Evolutionary conservation across 1,139 yeast genomes (phyloP).

Genomic region (Debaryomycetaceae sp.): DNA sequence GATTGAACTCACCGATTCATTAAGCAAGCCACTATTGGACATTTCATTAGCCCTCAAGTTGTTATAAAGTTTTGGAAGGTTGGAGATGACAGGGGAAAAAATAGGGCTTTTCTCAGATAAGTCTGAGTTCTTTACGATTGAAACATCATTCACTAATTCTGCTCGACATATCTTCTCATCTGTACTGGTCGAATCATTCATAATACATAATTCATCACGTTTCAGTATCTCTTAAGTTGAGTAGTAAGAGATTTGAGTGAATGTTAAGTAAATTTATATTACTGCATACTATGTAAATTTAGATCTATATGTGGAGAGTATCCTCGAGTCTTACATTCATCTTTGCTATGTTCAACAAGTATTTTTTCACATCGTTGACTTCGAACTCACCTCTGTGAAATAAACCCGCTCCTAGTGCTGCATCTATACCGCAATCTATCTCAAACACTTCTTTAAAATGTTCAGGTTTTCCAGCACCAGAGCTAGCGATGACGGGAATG

Average conservation of each 20-base stretch:
- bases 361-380: constrained; percentile 76
- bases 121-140: background rate
- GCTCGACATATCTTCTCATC: background rate
- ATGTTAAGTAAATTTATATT: background rate
- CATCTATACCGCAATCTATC: constrained; percentile 76
- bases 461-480: constrained; percentile 92
- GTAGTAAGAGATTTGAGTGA: background rate
- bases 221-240: background rate
- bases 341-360: constrained; percentile 38
- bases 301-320: constrained; percentile 19
- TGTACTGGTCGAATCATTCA: background rate
- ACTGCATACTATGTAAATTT: background rate
- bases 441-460: constrained; percentile 87
- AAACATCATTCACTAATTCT: background rate
- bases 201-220: background rate
- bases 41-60: constrained; percentile 22
- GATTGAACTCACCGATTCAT: background rate
- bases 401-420: constrained; percentile 97
- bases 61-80: constrained; percentile 19
- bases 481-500: constrained; percentile 94
- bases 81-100: constrained; percentile 24
- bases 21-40: background rate
- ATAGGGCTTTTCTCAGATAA: background rate
- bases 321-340: constrained; percentile 40
- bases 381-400: constrained; percentile 93